These are phyloP conservation scores for Suaeda aralocaspica DNA, from an alignment of 148 eudicot species.

Conservation along the genomic window DNA sequence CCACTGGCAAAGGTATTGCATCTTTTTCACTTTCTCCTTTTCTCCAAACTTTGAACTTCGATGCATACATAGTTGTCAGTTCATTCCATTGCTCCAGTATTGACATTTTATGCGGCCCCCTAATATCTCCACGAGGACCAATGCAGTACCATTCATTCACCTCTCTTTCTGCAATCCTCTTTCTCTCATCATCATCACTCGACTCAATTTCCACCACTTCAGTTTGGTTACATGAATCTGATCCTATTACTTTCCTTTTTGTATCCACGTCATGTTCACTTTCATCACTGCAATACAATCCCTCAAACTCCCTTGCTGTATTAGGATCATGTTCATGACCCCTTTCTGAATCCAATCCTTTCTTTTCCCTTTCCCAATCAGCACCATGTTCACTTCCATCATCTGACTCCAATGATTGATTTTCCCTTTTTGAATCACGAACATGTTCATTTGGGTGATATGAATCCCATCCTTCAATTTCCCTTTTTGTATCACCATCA, in stretches of 20 bases:
- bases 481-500: not conserved
- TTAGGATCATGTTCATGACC: not conserved
- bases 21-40: constrained; percentile 19
- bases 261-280: not conserved
- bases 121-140: constrained; percentile 24
- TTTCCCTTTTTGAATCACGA: not conserved
- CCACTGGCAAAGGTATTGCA: constrained; percentile 22
- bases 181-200: constrained; percentile 16
- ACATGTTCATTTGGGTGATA: not conserved
- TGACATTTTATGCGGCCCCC: constrained; percentile 23
- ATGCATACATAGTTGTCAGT: not conserved
- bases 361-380: not conserved
- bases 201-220: constrained; percentile 7
- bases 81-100: constrained; percentile 20
- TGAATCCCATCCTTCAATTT: not conserved
- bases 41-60: constrained; percentile 31
- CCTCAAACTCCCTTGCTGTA: not conserved
- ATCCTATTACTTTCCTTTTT: not conserved
- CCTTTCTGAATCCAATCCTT: not conserved
- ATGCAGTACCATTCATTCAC: constrained; percentile 27
- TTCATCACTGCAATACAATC: not conserved
- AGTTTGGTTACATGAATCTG: not conserved
- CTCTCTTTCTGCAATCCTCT: not conserved
- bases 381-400: no score
- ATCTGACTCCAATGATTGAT: not conserved